A percentile compares a stretch with the other conserved stretches of the same genome.
Conservation (phyloP, 345 rosid species). For the Gossypium raimondii region DNA sequence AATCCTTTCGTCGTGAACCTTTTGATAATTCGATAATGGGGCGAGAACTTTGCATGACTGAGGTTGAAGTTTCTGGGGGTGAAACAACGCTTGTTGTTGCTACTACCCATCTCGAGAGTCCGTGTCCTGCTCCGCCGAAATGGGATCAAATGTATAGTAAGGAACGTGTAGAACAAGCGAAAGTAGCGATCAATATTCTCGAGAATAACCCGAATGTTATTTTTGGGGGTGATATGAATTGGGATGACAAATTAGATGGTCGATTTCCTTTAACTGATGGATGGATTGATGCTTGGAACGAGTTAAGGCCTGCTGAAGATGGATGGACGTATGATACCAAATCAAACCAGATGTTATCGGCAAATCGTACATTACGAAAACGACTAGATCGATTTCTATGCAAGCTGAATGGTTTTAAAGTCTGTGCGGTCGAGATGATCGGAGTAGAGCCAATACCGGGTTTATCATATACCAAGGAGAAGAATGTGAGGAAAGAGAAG, state of each 20-base stretch:
- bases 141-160: slow-evolving; percentile 98
- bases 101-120: slow-evolving; percentile 98
- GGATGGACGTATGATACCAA: slow-evolving; percentile 95
- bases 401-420: slow-evolving; percentile 55
- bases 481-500: slow-evolving; percentile 57
- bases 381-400: slow-evolving; percentile 78
- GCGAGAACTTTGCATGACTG: slow-evolving; percentile 69
- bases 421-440: slow-evolving; percentile 64
- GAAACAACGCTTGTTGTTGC: slow-evolving; percentile 57
- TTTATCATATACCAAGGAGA: slow-evolving; percentile 67
- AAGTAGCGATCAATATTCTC: slow-evolving; percentile 50
- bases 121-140: slow-evolving; percentile 82
- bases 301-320: slow-evolving; percentile 57
- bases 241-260: slow-evolving; percentile 91
- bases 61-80: slow-evolving; percentile 54
- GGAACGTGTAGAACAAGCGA: slow-evolving; percentile 83
- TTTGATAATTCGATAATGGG: slow-evolving; percentile 83
- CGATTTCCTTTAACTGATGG: slow-evolving; percentile 60
- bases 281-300: slow-evolving; percentile 82
- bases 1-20: slow-evolving; percentile 52
- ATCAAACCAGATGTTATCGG: slow-evolving; percentile 81
- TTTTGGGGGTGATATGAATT: slow-evolving; percentile 92
- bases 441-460: slow-evolving; percentile 84
- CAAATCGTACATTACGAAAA: slow-evolving; percentile 64
- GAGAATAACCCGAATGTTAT: slow-evolving; percentile 56